Percentiles rank a stretch among this genome's conserved stretches.
phyloP scores from a whole-genome alignment of 495 filamentous ascomycete genomes.

The Amphirosellinia nigrospora region DNA sequence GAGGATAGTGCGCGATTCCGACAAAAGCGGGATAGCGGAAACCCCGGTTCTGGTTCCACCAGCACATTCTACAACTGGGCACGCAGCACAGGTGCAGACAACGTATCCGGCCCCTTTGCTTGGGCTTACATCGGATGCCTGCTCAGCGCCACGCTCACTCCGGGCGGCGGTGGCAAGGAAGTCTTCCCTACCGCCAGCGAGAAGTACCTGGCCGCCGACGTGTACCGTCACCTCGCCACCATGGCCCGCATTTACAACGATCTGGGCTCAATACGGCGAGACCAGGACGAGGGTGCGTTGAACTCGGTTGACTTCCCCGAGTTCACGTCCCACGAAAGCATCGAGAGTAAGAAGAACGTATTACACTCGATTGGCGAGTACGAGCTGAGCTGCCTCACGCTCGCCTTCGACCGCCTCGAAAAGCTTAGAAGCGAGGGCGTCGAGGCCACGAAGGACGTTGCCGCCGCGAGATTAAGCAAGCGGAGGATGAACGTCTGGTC shows the following conservation, averaged over 20 bases:
- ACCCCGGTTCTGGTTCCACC: neutral
- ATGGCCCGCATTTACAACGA: constrained; percentile 53
- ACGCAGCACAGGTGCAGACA: constrained; percentile 41
- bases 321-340: constrained; percentile 28
- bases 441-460: constrained; percentile 17
- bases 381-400: constrained; percentile 26
- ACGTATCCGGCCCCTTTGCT: constrained; percentile 45
- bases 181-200: constrained; percentile 28
- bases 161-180: constrained; percentile 19
- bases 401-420: constrained; percentile 32
- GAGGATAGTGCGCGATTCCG: constrained; percentile 32
- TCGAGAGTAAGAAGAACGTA: constrained; percentile 32
- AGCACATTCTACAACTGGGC: constrained; percentile 42
- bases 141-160: constrained; percentile 31
- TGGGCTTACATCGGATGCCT: constrained; percentile 47
- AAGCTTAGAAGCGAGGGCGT: constrained; percentile 37
- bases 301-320: constrained; percentile 50
- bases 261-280: constrained; percentile 41
- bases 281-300: constrained; percentile 45
- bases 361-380: constrained; percentile 24
- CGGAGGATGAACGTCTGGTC: constrained; percentile 22
- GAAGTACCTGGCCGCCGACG: constrained; percentile 43
- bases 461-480: constrained; percentile 19
- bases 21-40: constrained; percentile 14
- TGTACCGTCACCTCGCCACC: constrained; percentile 42